Percentiles rank a stretch among this genome's conserved stretches.
Conservation (phyloP, 768 basidiomycete species). For the Boletus insuetus region DNA sequence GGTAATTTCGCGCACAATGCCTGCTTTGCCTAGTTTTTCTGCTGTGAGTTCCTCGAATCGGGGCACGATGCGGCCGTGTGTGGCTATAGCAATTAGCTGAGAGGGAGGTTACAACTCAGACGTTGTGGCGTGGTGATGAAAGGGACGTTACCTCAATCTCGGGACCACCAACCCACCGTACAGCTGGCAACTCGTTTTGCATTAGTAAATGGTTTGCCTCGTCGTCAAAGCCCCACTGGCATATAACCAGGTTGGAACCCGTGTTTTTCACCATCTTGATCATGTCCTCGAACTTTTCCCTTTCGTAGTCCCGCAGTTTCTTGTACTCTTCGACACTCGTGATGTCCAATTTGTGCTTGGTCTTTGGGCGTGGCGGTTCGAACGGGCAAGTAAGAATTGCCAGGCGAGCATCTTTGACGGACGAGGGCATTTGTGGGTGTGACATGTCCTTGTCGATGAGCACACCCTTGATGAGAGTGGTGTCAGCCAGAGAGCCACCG, state of each 20-base stretch:
- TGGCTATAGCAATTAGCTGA: conserved; percentile 96
- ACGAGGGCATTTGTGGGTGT: conserved; percentile 95
- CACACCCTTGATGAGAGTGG: conserved; percentile 91
- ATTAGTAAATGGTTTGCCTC: conserved; percentile 97
- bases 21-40: conserved; percentile 91
- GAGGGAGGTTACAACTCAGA: neutral
- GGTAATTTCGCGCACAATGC: conserved; percentile 88
- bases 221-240: conserved; percentile 99
- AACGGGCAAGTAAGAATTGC: conserved; percentile 99
- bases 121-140: neutral
- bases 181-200: conserved; percentile 97
- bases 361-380: conserved; percentile 98
- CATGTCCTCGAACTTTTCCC: conserved; percentile 96
- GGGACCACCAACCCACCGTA: conserved; percentile 98
- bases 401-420: conserved; percentile 83
- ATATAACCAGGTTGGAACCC: conserved; percentile 97
- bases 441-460: conserved; percentile 99
- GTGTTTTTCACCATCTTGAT: conserved; percentile 94
- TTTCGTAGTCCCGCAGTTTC: conserved; percentile 91
- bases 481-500: conserved; percentile 95
- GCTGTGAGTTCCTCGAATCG: conserved; percentile 93
- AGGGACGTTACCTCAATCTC: conserved; percentile 81
- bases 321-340: conserved; percentile 96
- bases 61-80: conserved; percentile 96
- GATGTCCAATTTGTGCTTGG: conserved; percentile 98